Conservation (phyloP, 495 filamentous ascomycete species). For the Coniosporium apollinis region DNA sequence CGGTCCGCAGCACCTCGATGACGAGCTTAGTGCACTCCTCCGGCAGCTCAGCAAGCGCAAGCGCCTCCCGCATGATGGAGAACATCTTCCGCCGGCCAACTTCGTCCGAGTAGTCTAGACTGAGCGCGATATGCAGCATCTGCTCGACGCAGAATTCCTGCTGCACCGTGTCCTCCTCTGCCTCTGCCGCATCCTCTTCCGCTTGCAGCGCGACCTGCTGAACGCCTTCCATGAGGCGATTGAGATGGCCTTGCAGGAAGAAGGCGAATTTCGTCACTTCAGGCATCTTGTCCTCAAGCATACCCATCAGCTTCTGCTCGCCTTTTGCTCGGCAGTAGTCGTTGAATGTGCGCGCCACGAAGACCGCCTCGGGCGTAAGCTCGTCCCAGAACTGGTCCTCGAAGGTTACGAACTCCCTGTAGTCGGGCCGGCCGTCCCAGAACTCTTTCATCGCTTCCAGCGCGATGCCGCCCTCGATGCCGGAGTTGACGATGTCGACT, state of each 20-base stretch:
- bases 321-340: slow-evolving; percentile 60
- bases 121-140: slow-evolving; percentile 77
- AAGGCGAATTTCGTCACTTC: slow-evolving; percentile 81
- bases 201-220: slow-evolving; percentile 32
- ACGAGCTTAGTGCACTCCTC: slow-evolving; percentile 84
- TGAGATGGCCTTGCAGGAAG: slow-evolving; percentile 62
- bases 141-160: slow-evolving; percentile 93
- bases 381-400: slow-evolving; percentile 79
- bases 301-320: slow-evolving; percentile 46
- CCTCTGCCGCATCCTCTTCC: slow-evolving; percentile 49
- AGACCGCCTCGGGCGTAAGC: slow-evolving; percentile 69
- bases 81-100: slow-evolving; percentile 93
- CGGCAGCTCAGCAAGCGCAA: slow-evolving; percentile 74
- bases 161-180: slow-evolving; percentile 66
- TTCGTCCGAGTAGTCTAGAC: slow-evolving; percentile 89
- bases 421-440: slow-evolving; percentile 88
- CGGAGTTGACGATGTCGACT: slow-evolving; percentile 82
- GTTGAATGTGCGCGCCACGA: slow-evolving; percentile 80
- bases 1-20: slow-evolving; percentile 62
- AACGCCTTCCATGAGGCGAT: slow-evolving; percentile 53
- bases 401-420: slow-evolving; percentile 64
- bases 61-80: slow-evolving; percentile 61
- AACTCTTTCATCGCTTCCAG: slow-evolving; percentile 87
- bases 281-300: slow-evolving; percentile 84
- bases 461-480: slow-evolving; percentile 74